These are phyloP conservation scores for Chlorella sp. DNA, from an alignment of 139 green algal species.

Conservation along the genomic window DNA sequence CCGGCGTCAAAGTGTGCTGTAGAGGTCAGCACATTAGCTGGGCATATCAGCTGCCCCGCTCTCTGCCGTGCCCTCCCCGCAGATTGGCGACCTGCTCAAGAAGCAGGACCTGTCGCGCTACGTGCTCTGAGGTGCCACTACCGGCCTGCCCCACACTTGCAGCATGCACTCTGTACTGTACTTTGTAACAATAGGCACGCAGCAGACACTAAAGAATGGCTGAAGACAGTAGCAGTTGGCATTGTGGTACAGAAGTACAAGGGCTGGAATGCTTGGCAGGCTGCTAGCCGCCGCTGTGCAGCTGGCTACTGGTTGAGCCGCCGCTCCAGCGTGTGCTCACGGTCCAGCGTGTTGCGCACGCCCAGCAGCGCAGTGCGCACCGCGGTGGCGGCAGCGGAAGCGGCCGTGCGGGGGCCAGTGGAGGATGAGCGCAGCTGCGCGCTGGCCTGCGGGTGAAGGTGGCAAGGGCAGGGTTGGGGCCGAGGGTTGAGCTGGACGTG, in stretches of 20 bases:
- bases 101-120: constrained; percentile 82
- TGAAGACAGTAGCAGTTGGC: too few relatives aligned
- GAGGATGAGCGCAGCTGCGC: constrained; percentile 32
- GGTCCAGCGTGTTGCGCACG: constrained; percentile 52
- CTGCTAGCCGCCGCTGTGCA: too few relatives aligned
- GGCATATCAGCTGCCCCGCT: too few relatives aligned
- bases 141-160: too few relatives aligned
- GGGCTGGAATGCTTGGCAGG: too few relatives aligned
- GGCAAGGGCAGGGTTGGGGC: neutral
- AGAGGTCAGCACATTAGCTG: too few relatives aligned
- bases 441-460: neutral
- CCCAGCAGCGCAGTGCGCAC: constrained; percentile 46
- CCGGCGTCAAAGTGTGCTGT: too few relatives aligned
- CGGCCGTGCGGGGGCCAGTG: constrained; percentile 35
- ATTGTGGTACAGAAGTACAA: too few relatives aligned
- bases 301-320: constrained; percentile 18
- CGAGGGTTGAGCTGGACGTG: neutral
- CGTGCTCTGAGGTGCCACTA: constrained; percentile 62
- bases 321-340: constrained; percentile 43
- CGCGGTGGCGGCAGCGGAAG: constrained; percentile 17
- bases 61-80: too few relatives aligned
- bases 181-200: too few relatives aligned
- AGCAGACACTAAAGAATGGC: too few relatives aligned
- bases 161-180: too few relatives aligned
- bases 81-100: constrained; percentile 73